Percentiles rank a stretch among this genome's conserved stretches.
phyloP scores from a whole-genome alignment of 2,329 filamentous ascomycete species.

The Penicillium sp. region DNA sequence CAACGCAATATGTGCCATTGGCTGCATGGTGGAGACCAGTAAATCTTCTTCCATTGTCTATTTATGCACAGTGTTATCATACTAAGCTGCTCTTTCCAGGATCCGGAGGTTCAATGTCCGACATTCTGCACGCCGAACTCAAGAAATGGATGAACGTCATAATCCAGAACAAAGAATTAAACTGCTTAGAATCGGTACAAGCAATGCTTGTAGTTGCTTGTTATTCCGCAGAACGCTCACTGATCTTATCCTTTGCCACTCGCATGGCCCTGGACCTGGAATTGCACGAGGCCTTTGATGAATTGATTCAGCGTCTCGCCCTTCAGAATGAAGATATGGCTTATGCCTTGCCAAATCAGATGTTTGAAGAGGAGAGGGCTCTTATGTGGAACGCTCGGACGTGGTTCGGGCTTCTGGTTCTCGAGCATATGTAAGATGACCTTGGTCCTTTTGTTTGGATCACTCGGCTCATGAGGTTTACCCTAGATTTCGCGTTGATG shows the following conservation, averaged over 20 bases:
- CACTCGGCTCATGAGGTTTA: neutral
- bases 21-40: constrained; percentile 39
- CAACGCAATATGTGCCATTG: constrained; percentile 46
- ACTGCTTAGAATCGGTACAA: constrained; percentile 44
- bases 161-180: constrained; percentile 33
- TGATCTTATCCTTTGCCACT: constrained; percentile 45
- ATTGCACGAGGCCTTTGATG: constrained; percentile 39
- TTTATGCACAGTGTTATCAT: neutral
- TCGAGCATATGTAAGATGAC: constrained; percentile 41
- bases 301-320: constrained; percentile 28
- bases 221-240: constrained; percentile 46
- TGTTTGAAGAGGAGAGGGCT: constrained; percentile 14
- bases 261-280: constrained; percentile 45
- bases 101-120: constrained; percentile 28
- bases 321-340: constrained; percentile 18
- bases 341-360: constrained; percentile 10
- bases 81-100: constrained; percentile 11
- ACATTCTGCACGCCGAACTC: constrained; percentile 39
- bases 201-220: constrained; percentile 46
- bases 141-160: constrained; percentile 41
- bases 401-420: constrained; percentile 47
- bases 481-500: constrained; percentile 36
- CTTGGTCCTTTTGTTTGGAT: neutral
- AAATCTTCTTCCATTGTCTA: neutral
- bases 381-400: constrained; percentile 41